Conservation (phyloP, 2,329 filamentous ascomycete genomes). For the Sphaerulina musiva region DNA sequence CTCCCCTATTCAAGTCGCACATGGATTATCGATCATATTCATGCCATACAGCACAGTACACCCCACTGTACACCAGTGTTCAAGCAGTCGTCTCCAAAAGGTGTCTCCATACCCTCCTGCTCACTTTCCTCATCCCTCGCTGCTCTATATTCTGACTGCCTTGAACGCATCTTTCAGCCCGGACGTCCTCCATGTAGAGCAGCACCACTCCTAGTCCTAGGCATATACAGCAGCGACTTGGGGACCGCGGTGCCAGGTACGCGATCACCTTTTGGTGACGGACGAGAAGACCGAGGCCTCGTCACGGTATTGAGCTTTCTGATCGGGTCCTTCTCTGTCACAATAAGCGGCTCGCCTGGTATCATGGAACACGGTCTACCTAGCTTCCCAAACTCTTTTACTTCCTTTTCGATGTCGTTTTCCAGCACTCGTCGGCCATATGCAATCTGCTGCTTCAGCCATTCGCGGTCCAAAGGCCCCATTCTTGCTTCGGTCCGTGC, state of each 20-base stretch:
- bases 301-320: background rate
- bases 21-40: no score
- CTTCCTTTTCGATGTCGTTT: constrained; percentile 17
- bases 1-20: no score
- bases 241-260: background rate
- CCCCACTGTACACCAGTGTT: no score
- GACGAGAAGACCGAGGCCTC: background rate
- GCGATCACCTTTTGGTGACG: background rate
- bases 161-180: background rate
- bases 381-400: constrained; percentile 9
- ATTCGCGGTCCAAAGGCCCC: constrained; percentile 10
- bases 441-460: constrained; percentile 7
- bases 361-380: constrained; percentile 14
- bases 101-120: background rate
- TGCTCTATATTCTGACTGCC: background rate
- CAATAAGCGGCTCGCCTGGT: constrained; percentile 6
- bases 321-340: background rate
- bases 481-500: constrained; percentile 7
- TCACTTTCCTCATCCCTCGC: background rate
- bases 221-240: background rate
- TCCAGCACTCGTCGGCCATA: constrained; percentile 14
- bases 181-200: background rate
- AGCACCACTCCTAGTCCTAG: background rate
- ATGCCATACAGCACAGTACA: no score
- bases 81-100: no score